These are phyloP conservation scores for Ilyonectria mors-panacis DNA, from an alignment of 2,329 filamentous ascomycete genomes.

Conservation along the genomic window DNA sequence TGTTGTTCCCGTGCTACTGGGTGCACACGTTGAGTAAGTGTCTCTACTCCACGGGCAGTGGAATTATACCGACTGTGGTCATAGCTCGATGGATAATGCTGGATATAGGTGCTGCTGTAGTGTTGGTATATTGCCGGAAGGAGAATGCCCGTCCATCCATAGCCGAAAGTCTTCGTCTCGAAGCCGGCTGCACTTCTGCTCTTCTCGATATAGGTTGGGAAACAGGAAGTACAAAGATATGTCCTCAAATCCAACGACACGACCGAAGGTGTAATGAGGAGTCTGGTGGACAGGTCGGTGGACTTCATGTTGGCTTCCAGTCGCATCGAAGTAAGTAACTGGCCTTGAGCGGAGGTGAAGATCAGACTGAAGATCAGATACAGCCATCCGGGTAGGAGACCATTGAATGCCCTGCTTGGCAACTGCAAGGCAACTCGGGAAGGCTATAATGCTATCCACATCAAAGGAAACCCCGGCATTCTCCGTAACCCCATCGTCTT, in stretches of 20 bases:
- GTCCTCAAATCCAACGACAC: no score
- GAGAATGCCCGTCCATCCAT: conserved; percentile 2
- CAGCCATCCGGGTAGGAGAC: conserved; percentile 12
- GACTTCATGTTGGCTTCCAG: not conserved
- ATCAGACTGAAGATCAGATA: conserved; percentile 20
- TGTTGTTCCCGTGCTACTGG: not conserved
- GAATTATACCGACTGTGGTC: no score
- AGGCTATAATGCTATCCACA: conserved; percentile 14
- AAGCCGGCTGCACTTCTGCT: no score
- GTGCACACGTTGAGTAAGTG: not conserved
- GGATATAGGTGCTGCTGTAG: not conserved
- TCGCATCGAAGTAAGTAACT: not conserved
- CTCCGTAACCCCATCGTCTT: no score
- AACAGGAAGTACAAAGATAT: no score
- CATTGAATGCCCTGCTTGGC: conserved; percentile 7
- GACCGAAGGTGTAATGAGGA: no score
- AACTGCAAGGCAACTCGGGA: conserved; percentile 2
- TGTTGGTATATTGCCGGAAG: not conserved
- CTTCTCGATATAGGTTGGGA: no score
- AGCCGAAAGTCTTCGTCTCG: not conserved
- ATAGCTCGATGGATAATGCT: not conserved
- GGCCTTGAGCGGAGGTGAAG: not conserved
- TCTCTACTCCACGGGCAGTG: not conserved
- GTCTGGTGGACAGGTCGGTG: conserved; percentile 7
- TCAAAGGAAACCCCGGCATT: no score